A percentile compares a stretch with the other conserved stretches of the same genome.
Conservation (phyloP, 495 filamentous ascomycete species). For the Hypomontagnella submonticulosa region DNA sequence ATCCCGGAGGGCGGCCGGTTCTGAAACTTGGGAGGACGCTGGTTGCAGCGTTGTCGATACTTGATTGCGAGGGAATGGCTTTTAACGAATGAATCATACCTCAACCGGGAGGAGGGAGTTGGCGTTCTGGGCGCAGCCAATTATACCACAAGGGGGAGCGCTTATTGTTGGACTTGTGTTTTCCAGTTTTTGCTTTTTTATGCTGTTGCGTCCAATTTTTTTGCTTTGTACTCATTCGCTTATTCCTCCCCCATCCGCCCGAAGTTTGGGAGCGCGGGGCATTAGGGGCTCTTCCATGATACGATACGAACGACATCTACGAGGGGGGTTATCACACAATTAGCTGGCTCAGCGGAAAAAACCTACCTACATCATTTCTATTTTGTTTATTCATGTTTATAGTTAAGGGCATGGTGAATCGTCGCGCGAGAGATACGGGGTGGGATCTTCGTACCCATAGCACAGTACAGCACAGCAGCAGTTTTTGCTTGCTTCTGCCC, state of each 20-base stretch:
- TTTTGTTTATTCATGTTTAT: conserved; percentile 36
- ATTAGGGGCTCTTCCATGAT: conserved; percentile 3
- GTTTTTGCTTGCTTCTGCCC: not conserved
- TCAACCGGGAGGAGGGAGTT: conserved; percentile 29
- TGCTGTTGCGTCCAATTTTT: not conserved
- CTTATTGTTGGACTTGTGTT: conserved; percentile 27
- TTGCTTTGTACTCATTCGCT: conserved; percentile 43
- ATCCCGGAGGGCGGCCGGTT: conserved; percentile 39
- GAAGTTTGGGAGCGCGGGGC: conserved; percentile 18
- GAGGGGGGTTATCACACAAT: conserved; percentile 10
- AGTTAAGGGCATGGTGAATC: conserved; percentile 3
- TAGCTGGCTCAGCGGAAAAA: conserved; percentile 8
- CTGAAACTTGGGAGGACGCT: conserved; percentile 26
- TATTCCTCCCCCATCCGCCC: conserved; percentile 8
- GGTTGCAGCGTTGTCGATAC: conserved; percentile 25
- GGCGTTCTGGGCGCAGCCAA: conserved; percentile 43
- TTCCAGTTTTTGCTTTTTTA: conserved; percentile 16
- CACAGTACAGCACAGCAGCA: not conserved
- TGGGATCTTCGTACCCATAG: no score
- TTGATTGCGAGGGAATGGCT: conserved; percentile 27
- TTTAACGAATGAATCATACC: conserved; percentile 33
- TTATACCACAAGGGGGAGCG: conserved; percentile 45
- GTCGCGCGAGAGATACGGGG: no score
- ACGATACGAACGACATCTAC: conserved; percentile 6
- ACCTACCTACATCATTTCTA: conserved; percentile 2